A percentile compares a stretch with the other conserved stretches of the same genome.
Conservation (phyloP, 352 stramenopile species). For the Phytophthora meadii region DNA sequence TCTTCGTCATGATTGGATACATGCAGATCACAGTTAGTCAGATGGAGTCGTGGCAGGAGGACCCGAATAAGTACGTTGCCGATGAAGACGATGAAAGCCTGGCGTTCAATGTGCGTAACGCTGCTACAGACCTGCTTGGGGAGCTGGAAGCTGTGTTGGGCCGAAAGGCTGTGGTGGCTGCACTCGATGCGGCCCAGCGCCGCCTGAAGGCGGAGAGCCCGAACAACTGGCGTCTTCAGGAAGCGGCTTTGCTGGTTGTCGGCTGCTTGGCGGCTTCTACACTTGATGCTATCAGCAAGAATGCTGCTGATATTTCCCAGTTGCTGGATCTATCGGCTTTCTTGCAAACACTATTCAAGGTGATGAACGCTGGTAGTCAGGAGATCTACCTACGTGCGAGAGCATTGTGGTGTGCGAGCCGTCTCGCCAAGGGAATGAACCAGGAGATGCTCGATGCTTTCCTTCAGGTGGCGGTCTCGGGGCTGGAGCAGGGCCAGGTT, state of each 20-base stretch:
- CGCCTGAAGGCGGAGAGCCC: conserved; percentile 55
- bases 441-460: conserved; percentile 77
- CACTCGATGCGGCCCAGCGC: conserved; percentile 65
- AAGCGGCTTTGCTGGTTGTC: conserved; percentile 78
- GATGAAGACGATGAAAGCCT: conserved; percentile 88
- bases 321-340: conserved; percentile 70
- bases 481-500: conserved; percentile 72
- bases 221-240: conserved; percentile 74
- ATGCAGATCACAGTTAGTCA: conserved; percentile 86
- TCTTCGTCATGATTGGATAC: conserved; percentile 84
- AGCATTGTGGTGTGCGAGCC: conserved; percentile 84
- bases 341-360: conserved; percentile 76
- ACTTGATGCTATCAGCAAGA: conserved; percentile 62
- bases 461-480: conserved; percentile 75
- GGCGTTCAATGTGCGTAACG: conserved; percentile 82
- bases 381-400: conserved; percentile 82
- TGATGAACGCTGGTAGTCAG: conserved; percentile 72
- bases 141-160: conserved; percentile 76
- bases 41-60: conserved; percentile 77
- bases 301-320: conserved; percentile 50
- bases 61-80: conserved; percentile 86
- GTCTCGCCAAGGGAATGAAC: conserved; percentile 72
- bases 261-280: conserved; percentile 69
- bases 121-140: conserved; percentile 63
- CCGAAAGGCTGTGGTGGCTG: conserved; percentile 61